These are phyloP conservation scores for Eucalyptus pauciflora DNA, from an alignment of 345 rosid species.

Conservation along the genomic window DNA sequence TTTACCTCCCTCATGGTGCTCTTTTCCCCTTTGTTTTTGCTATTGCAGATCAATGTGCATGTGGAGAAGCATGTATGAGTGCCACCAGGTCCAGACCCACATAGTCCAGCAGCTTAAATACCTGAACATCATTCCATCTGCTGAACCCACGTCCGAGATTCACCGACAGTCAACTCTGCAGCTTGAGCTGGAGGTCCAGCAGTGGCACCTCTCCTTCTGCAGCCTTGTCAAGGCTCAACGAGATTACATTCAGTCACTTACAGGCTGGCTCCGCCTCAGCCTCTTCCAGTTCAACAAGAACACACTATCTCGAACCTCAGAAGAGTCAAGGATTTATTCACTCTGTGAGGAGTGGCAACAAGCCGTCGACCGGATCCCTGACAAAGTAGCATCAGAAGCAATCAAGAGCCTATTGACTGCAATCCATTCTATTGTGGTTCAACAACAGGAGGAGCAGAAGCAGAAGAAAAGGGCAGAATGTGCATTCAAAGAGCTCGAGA, in stretches of 20 bases:
- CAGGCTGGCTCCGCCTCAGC: slow-evolving; percentile 92
- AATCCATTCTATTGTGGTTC: slow-evolving; percentile 77
- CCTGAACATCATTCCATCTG: slow-evolving; percentile 75
- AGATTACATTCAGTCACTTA: slow-evolving; percentile 77
- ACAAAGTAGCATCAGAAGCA: slow-evolving; percentile 96
- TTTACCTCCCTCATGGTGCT: neutral
- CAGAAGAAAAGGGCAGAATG: slow-evolving; percentile 79
- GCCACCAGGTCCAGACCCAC: slow-evolving; percentile 95
- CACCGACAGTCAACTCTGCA: slow-evolving; percentile 84
- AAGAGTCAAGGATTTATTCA: slow-evolving; percentile 71
- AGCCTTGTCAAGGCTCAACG: slow-evolving; percentile 67
- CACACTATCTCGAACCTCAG: slow-evolving; percentile 28
- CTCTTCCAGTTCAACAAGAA: slow-evolving; percentile 77
- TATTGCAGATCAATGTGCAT: slow-evolving; percentile 65
- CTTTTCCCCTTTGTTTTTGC: neutral
- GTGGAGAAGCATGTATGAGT: slow-evolving; percentile 99
- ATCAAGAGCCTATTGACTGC: slow-evolving; percentile 77
- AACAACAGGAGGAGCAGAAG: slow-evolving; percentile 76
- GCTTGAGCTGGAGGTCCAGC: slow-evolving; percentile 87
- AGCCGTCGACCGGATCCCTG: slow-evolving; percentile 79
- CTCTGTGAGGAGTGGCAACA: slow-evolving; percentile 88
- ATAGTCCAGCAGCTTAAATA: slow-evolving; percentile 95
- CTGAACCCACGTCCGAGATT: slow-evolving; percentile 84
- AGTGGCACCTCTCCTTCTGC: slow-evolving; percentile 90
- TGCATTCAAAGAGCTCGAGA: slow-evolving; percentile 55